Conservation (phyloP, 1,284 basidiomycete genomes). For the Ustanciosporium gigantosporum region DNA sequence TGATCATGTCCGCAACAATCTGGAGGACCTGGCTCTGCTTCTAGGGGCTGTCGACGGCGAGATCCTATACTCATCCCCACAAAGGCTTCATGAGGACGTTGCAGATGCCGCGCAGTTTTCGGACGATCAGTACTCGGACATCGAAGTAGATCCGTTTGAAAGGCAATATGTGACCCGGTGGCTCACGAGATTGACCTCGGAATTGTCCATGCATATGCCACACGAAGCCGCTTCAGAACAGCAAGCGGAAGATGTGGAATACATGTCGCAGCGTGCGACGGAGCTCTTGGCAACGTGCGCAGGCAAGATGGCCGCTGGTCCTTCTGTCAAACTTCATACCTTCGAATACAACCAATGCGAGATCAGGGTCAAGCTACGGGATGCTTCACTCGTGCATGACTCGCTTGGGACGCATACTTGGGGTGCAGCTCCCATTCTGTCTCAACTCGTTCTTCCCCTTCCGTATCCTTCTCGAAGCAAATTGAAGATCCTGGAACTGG, state of each 20-base stretch:
- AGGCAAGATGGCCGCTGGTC: slow-evolving; percentile 37
- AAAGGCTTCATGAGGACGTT: no score
- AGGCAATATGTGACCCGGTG: slow-evolving; percentile 24
- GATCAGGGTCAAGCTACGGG: slow-evolving; percentile 32
- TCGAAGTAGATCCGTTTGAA: slow-evolving; percentile 17
- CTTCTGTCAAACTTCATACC: slow-evolving; percentile 18
- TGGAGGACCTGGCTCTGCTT: neutral
- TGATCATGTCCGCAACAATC: neutral
- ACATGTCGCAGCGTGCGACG: slow-evolving; percentile 17
- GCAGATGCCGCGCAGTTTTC: neutral
- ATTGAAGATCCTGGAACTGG: slow-evolving; percentile 47
- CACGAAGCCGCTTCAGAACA: slow-evolving; percentile 8
- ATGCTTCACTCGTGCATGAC: slow-evolving; percentile 44
- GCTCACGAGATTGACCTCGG: slow-evolving; percentile 34
- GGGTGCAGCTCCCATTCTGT: slow-evolving; percentile 53
- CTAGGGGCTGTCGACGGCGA: neutral
- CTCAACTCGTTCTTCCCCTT: slow-evolving; percentile 39
- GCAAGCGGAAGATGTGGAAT: slow-evolving; percentile 3
- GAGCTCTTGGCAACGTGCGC: slow-evolving; percentile 36
- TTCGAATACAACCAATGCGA: slow-evolving; percentile 4
- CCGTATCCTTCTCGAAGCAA: neutral
- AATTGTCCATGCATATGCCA: slow-evolving; percentile 7
- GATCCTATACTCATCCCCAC: neutral
- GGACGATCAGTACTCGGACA: neutral
- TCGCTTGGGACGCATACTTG: slow-evolving; percentile 53